A percentile compares a stretch with the other conserved stretches of the same genome.
Evolutionary conservation across 2,329 filamentous ascomycete species (phyloP).

Genomic region (Aotearoamyces nothofagi): DNA sequence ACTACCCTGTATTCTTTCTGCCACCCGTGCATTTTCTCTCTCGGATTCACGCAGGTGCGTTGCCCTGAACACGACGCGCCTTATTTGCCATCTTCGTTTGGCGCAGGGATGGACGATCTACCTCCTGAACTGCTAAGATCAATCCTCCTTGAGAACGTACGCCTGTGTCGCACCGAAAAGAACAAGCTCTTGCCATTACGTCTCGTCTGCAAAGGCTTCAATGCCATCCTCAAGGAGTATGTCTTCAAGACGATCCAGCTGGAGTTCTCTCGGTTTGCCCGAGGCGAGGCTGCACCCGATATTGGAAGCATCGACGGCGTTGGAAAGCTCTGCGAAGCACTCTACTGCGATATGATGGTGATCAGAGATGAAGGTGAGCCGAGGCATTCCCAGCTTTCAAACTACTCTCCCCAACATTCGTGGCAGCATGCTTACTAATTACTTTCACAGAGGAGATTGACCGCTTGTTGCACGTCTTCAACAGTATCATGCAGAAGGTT

Average conservation of each 20-base stretch:
- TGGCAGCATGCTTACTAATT: too few species aligned
- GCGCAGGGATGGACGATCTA: constrained; percentile 30
- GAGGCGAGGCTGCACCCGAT: constrained; percentile 18
- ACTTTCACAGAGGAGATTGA: constrained; percentile 31
- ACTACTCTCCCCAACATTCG: too few species aligned
- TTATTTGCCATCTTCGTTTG: too few species aligned
- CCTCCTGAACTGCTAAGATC: constrained; percentile 31
- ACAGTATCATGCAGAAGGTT: constrained; percentile 19
- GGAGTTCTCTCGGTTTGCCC: constrained; percentile 32
- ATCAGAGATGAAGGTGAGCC: constrained; percentile 33
- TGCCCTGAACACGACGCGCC: too few species aligned
- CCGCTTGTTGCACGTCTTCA: constrained; percentile 30
- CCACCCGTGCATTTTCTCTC: too few species aligned
- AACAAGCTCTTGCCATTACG: constrained; percentile 29
- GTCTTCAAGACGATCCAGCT: constrained; percentile 31
- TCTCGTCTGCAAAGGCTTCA: constrained; percentile 32
- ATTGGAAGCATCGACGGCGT: constrained; percentile 28
- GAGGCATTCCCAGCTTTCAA: too few species aligned
- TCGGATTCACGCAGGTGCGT: too few species aligned
- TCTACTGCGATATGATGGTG: constrained; percentile 37
- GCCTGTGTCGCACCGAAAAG: constrained; percentile 24
- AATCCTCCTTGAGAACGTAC: constrained; percentile 28
- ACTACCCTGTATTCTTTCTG: too few species aligned
- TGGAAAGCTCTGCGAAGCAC: constrained; percentile 30
- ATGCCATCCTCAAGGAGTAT: constrained; percentile 28